These are phyloP conservation scores for Talinum fruticosum DNA, from an alignment of 148 eudicot genomes.

Conservation along the genomic window DNA sequence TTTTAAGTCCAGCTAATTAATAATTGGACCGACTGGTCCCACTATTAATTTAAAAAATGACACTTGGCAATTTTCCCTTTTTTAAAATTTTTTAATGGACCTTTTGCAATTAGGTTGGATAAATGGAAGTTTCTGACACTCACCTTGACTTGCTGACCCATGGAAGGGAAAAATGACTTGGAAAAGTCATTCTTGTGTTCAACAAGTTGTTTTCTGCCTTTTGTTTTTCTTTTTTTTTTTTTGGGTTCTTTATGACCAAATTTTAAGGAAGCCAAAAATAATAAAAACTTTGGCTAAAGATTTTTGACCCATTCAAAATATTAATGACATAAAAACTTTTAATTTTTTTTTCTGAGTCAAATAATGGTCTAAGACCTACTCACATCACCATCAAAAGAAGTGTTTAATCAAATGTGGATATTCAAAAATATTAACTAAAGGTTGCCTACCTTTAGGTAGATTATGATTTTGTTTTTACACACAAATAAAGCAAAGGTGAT, in stretches of 20 bases:
- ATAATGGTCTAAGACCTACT: slow-evolving; percentile 7
- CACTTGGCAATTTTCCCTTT: neutral
- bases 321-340: too few species aligned
- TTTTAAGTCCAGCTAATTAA: slow-evolving; percentile 7
- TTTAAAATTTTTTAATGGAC: too few species aligned
- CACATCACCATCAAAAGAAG: slow-evolving; percentile 18
- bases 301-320: slow-evolving; percentile 17
- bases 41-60: neutral
- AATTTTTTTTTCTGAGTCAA: slow-evolving; percentile 4
- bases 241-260: too few species aligned
- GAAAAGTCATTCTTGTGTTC: too few species aligned
- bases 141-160: neutral
- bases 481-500: too few species aligned
- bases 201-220: too few species aligned
- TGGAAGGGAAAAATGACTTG: too few species aligned
- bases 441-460: neutral
- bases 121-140: slow-evolving; percentile 15
- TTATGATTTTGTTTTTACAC: neutral
- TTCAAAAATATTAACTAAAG: neutral
- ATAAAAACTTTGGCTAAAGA: too few species aligned
- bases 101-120: neutral
- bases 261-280: too few species aligned
- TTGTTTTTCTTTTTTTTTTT: too few species aligned
- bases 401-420: slow-evolving; percentile 7
- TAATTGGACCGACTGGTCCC: slow-evolving; percentile 11